phyloP scores from a whole-genome alignment of 1,139 yeast species.

The Lodderomyces margitis region DNA sequence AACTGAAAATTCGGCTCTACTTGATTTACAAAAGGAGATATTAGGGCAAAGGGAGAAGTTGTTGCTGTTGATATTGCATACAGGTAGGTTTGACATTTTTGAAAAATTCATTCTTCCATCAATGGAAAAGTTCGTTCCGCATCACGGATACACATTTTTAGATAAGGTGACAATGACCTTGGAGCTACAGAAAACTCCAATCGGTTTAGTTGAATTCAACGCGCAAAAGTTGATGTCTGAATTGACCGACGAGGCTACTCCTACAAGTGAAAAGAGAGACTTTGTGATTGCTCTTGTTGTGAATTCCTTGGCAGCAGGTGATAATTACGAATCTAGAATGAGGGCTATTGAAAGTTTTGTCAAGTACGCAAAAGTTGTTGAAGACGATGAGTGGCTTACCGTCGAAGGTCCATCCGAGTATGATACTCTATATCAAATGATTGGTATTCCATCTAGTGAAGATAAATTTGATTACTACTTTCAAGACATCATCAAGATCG shows the following conservation, averaged over 20 bases:
- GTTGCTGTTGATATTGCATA: conserved; percentile 3
- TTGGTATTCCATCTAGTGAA: conserved; percentile 8
- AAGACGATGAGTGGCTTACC: conserved; percentile 9
- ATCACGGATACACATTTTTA: not conserved
- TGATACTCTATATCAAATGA: conserved; percentile 8
- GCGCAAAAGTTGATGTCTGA: not conserved
- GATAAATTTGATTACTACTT: conserved; percentile 1
- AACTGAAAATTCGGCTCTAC: not conserved
- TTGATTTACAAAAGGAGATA: not conserved
- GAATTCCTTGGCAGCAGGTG: not conserved
- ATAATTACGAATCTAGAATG: not conserved
- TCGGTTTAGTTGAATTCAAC: not conserved
- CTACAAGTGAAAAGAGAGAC: conserved; percentile 4
- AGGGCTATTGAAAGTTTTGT: conserved; percentile 7
- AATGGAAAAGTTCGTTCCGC: not conserved
- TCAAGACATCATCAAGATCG: conserved; percentile 6
- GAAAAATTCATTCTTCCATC: conserved; percentile 9
- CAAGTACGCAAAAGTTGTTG: conserved; percentile 9
- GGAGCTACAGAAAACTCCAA: not conserved
- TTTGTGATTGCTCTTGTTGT: conserved; percentile 4
- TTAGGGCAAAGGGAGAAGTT: conserved; percentile 3
- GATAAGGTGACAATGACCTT: conserved; percentile 4
- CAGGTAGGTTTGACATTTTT: conserved; percentile 7
- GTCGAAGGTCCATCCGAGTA: conserved; percentile 5
- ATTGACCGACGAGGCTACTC: not conserved